These are phyloP conservation scores for Psilocybe tampanensis DNA, from an alignment of 768 basidiomycete genomes.

Conservation along the genomic window DNA sequence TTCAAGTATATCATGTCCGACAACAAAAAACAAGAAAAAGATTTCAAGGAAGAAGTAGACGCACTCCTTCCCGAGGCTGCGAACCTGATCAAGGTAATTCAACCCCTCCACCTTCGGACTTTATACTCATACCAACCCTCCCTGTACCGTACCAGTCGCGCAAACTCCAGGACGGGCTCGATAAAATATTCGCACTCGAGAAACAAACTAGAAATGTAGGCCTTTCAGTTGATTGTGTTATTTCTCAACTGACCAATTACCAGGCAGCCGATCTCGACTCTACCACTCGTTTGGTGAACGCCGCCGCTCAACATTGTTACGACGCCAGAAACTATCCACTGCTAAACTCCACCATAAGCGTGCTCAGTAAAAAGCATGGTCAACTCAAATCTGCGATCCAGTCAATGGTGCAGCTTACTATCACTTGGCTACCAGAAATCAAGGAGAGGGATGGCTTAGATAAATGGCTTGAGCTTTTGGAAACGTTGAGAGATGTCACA, in stretches of 20 bases:
- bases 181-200: slow-evolving; percentile 87
- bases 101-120: neutral
- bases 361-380: slow-evolving; percentile 98
- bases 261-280: slow-evolving; percentile 93
- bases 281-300: slow-evolving; percentile 84
- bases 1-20: slow-evolving; percentile 68
- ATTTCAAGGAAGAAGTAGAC: slow-evolving; percentile 85
- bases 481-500: slow-evolving; percentile 88
- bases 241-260: neutral
- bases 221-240: neutral
- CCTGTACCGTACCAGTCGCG: slow-evolving; percentile 67
- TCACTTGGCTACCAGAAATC: slow-evolving; percentile 81
- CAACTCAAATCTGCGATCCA: slow-evolving; percentile 91
- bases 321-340: slow-evolving; percentile 67
- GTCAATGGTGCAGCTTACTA: slow-evolving; percentile 86
- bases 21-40: slow-evolving; percentile 83
- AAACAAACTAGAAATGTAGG: slow-evolving; percentile 94
- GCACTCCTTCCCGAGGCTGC: slow-evolving; percentile 70
- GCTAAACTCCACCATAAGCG: slow-evolving; percentile 91
- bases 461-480: slow-evolving; percentile 85
- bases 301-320: slow-evolving; percentile 73
- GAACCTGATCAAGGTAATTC: slow-evolving; percentile 65
- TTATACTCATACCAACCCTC: slow-evolving; percentile 9
- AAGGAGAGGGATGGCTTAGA: slow-evolving; percentile 66
- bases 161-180: slow-evolving; percentile 82